Base-by-base conservation (phyloP, 1,139 yeast species). In the Sugiyamaella paludigena region DNA sequence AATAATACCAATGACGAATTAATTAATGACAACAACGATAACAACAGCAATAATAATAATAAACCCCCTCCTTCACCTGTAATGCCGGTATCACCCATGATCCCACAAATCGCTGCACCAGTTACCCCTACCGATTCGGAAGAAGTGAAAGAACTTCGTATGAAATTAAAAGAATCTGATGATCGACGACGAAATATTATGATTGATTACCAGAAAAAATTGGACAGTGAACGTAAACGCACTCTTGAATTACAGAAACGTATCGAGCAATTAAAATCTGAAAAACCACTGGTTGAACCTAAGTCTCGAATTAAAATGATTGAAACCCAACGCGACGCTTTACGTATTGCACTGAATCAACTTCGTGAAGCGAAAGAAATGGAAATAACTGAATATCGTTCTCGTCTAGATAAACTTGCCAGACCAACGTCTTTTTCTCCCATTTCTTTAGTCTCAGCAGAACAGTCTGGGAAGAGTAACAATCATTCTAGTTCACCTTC, bases 241-340 rank as follows among this genome's bases (percentile, higher is more conserved):
- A 54, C 53, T n/a, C 28, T 59, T 40, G 62, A 60, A 33, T 51
- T 63, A 30, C 63, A 62, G 47, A 52, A 55, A 38, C 52, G 53
- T 37, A 42, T 63, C 12, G 63, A 58, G 24, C 51, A 52, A 31
- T 40, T 58, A 44, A 32, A 40, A 30, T 34, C 43, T 13, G 48
- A 41, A 44, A 58, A 53, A 71, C 29, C 49, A 59, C 43, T 53
- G 51, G 16, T 39, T 9, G 51, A 48, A 28, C 38, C 48, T 16
- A 40, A 40, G 30, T 31, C 49, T 2, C 27, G 47, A 8, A 30
- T 49, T 9, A 45, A 42, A n/a, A 35, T 33, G 33, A 30, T 49
- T 51, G 77, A 74, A 52, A 64, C 65, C 15, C 87, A 82, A 63
- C 64, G 84, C 39, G 83, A 81, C 50, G 84, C 79, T 47, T 70